Evolutionary conservation across 2,329 filamentous ascomycete species (phyloP).

Genomic region (Calonectria montana): DNA sequence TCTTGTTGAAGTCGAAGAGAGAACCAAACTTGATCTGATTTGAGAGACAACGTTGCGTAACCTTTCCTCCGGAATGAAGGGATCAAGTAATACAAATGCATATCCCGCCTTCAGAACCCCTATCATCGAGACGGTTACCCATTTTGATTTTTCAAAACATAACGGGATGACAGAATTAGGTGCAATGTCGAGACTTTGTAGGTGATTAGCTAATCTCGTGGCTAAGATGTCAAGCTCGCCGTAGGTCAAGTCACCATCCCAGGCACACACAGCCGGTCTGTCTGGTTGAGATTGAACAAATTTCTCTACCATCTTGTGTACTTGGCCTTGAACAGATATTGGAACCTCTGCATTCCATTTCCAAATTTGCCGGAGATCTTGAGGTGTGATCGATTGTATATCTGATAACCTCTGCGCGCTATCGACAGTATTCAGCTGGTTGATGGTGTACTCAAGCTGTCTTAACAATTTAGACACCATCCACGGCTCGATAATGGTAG

Average conservation of each 20-base stretch:
- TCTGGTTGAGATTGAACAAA: neutral
- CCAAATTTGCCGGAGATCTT: conserved; percentile 35
- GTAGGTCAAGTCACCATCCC: neutral
- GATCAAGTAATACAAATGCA: neutral
- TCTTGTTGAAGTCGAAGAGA: neutral
- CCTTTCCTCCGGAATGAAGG: neutral
- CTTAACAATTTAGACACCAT: neutral
- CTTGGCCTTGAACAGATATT: conserved; percentile 19
- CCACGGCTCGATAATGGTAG: neutral
- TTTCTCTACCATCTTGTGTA: conserved; percentile 28
- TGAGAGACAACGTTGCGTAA: neutral
- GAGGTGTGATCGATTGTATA: conserved; percentile 22
- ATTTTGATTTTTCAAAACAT: neutral
- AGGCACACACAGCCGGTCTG: neutral
- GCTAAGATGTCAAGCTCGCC: neutral
- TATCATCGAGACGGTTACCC: neutral
- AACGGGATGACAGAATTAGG: neutral
- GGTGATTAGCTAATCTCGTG: neutral
- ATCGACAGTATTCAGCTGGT: neutral
- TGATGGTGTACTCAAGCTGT: conserved; percentile 14
- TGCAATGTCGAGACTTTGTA: neutral
- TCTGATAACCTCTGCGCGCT: neutral
- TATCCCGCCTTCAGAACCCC: neutral
- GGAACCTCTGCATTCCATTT: conserved; percentile 23
- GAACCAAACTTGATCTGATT: neutral